Conservation (phyloP, 2,329 filamentous ascomycete species). For the Knoxdaviesia proteae region DNA sequence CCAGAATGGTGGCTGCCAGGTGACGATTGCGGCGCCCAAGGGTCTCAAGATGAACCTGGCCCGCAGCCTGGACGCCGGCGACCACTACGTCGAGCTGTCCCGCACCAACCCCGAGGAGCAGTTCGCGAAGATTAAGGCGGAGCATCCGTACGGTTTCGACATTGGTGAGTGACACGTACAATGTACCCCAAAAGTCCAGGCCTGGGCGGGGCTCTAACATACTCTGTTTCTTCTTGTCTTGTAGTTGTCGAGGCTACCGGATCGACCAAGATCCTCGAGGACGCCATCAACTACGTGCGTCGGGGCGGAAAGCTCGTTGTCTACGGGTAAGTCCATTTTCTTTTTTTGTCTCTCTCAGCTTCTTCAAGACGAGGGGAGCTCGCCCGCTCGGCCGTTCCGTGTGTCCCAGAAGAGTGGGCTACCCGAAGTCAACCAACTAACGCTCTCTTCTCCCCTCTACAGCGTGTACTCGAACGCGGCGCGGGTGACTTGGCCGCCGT, state of each 20-base stretch:
- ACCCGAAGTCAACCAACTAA: no score
- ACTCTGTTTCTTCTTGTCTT: constrained; percentile 5
- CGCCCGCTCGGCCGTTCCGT: no score
- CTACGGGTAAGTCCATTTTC: constrained; percentile 23
- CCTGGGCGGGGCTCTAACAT: no score
- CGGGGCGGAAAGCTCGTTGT: constrained; percentile 52
- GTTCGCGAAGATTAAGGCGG: constrained; percentile 38
- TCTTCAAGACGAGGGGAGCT: no score
- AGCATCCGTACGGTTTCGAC: constrained; percentile 54
- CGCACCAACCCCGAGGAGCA: constrained; percentile 33
- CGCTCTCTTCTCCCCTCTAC: not conserved
- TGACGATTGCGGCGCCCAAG: constrained; percentile 46
- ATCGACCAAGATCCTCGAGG: constrained; percentile 45
- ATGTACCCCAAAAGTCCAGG: constrained; percentile 4
- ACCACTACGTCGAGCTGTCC: constrained; percentile 32
- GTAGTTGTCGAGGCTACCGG: constrained; percentile 47
- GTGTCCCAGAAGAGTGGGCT: no score
- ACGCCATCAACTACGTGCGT: constrained; percentile 50
- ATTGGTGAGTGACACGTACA: constrained; percentile 19
- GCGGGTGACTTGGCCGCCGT: constrained; percentile 46
- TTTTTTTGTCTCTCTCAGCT: not conserved
- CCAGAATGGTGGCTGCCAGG: constrained; percentile 46
- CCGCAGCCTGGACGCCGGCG: constrained; percentile 30
- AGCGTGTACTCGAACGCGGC: constrained; percentile 43
- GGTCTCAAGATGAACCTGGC: constrained; percentile 54